These are phyloP conservation scores for Petunia hybrid DNA, from an alignment of 305 asterid genomes.

Conservation along the genomic window DNA sequence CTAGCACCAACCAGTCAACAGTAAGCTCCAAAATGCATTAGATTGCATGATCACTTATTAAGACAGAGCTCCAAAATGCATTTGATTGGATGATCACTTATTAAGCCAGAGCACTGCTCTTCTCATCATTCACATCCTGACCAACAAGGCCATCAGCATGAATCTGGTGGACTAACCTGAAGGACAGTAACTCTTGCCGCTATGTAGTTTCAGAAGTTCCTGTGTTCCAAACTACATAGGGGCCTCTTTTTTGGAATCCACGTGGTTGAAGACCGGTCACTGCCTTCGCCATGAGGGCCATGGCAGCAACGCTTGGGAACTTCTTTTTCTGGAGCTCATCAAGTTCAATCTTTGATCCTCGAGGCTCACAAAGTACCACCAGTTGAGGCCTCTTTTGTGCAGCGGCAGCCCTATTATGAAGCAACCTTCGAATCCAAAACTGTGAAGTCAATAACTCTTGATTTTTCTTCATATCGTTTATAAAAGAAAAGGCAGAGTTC, in stretches of 20 bases:
- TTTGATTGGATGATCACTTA: neutral
- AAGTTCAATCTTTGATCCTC: conserved; percentile 41
- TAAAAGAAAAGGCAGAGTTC: conserved; percentile 31
- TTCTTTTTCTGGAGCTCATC: conserved; percentile 58
- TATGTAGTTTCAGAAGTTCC: conserved; percentile 40
- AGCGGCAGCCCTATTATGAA: conserved; percentile 36
- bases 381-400: conserved; percentile 43
- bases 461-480: conserved; percentile 29
- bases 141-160: neutral
- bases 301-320: conserved; percentile 78
- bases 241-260: conserved; percentile 56
- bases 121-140: neutral
- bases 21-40: conserved; percentile 8
- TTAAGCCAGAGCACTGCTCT: conserved; percentile 18
- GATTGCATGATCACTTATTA: conserved; percentile 25
- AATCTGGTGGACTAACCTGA: conserved; percentile 19
- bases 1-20: conserved; percentile 24
- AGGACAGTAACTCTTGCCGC: conserved; percentile 23
- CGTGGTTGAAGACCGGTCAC: conserved; percentile 60
- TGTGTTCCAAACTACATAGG: conserved; percentile 70
- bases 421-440: conserved; percentile 81
- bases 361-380: conserved; percentile 51
- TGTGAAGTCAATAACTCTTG: conserved; percentile 48
- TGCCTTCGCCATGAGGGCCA: conserved; percentile 89
- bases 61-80: neutral